Base-by-base conservation (phyloP, 495 filamentous ascomycete species). In the Podospora didyma region DNA sequence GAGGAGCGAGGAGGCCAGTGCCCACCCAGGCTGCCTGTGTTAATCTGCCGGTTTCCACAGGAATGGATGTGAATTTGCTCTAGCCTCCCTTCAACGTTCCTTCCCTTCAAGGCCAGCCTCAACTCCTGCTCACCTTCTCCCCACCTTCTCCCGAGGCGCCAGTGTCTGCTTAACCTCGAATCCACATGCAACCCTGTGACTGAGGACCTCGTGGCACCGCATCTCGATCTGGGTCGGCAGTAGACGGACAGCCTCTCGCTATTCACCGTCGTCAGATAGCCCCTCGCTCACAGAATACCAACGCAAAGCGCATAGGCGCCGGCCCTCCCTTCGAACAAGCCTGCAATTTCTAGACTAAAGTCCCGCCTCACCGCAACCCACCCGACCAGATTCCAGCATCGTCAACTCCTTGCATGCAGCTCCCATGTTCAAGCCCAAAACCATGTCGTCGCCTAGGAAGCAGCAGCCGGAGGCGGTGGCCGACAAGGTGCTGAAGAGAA, bases 401-500 rank as follows among this genome's bases (percentile, higher is more conserved):
- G 26, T 57, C 59, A 37, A 49, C 50, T 50, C 37, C 44, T 26
- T 56, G 41, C 34, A 45, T 51, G 24, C 54, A 11, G 51, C 53
- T 49, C 24, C 54, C 48, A 58, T 58, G 60, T 56, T 65, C 41
- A 69, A 65, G 59, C 53, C 61, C 61, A 67, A 55, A 59, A 76
- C 16, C 44, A 83, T 82, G 79, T 75, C 79, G 64, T 82, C 79
- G 56, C 80, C 80, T 52, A 75, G 75, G 58, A 81, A 80, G 72
- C 75, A 77, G 54, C 75, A 82, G 66, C 84, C 85, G 21, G 85
- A 85, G 56, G 81, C 79, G 65, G 87, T 89, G 39, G 86, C 83
- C 11, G 84, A 79, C 61, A 82, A 82, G 72, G 87, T 91, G 49
- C 69, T 90, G 55, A 80, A 85, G 71, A 75, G 88, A 73, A 84